phyloP scores from a whole-genome alignment of 1,284 basidiomycete genomes.

The Melampsora larici-populina region DNA sequence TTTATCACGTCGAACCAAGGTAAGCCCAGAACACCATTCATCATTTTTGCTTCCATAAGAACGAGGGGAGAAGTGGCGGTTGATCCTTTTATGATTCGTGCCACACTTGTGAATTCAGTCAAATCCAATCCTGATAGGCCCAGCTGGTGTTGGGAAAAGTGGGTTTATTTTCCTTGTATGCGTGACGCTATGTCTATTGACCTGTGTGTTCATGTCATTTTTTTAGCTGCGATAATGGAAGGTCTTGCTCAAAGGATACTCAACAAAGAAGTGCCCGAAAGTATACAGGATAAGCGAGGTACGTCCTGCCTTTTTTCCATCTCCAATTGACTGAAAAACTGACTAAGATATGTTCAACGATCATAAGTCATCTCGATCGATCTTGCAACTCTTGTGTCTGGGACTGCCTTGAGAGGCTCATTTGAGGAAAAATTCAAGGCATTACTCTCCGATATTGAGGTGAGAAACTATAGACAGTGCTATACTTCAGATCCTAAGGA shows the following conservation, averaged over 20 bases:
- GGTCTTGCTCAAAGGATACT: conserved; percentile 84
- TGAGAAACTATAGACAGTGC: conserved; percentile 56
- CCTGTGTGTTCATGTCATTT: neutral
- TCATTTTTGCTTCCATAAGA: neutral
- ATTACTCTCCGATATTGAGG: conserved; percentile 79
- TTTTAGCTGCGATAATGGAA: conserved; percentile 72
- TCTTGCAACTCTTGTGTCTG: conserved; percentile 74
- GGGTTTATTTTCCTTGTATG: neutral
- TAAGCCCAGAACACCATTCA: neutral
- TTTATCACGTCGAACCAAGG: conserved; percentile 45
- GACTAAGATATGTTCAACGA: conserved; percentile 56
- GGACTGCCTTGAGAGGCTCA: conserved; percentile 80
- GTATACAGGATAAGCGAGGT: conserved; percentile 59
- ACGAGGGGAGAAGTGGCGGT: neutral
- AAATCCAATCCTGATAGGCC: conserved; percentile 68
- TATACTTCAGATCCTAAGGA: neutral
- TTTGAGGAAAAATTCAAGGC: conserved; percentile 91
- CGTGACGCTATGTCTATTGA: too few species aligned
- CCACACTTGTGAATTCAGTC: conserved; percentile 67
- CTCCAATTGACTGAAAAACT: neutral
- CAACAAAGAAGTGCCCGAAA: conserved; percentile 78
- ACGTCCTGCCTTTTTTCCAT: conserved; percentile 45
- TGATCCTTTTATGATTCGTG: neutral
- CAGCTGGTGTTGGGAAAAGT: conserved; percentile 51
- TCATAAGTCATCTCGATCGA: conserved; percentile 64